A percentile compares a stretch with the other conserved stretches of the same genome.
These are phyloP conservation scores for Erodium texanum DNA, from an alignment of 441 rosid genomes.

Conservation along the genomic window DNA sequence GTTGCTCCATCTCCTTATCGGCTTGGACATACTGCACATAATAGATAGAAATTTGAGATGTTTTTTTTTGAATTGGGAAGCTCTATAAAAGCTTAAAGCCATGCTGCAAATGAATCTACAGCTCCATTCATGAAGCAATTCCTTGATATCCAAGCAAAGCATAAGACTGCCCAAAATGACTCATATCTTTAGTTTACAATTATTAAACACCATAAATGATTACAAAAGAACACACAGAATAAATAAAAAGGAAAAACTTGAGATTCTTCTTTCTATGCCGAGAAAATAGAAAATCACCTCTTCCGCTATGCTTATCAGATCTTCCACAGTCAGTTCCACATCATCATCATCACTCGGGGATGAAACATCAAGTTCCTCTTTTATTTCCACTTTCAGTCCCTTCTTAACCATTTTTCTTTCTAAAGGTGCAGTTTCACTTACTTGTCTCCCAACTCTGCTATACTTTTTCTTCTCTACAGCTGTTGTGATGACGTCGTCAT, in stretches of 20 bases:
- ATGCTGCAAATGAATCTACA: neutral
- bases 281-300: neutral
- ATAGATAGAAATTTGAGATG: slow-evolving; percentile 10
- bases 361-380: neutral
- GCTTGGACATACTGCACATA: slow-evolving; percentile 33
- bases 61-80: too few species aligned
- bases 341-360: slow-evolving; percentile 2
- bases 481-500: too few species aligned
- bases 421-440: neutral
- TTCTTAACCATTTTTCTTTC: neutral
- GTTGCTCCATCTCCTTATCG: slow-evolving; percentile 16
- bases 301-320: slow-evolving; percentile 4
- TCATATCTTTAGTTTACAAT: too few species aligned
- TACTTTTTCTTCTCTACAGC: too few species aligned
- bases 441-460: neutral
- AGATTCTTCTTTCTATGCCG: neutral
- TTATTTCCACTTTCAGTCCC: neutral
- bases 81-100: neutral
- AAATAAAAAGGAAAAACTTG: neutral
- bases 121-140: neutral
- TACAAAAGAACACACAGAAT: neutral
- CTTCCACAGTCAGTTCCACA: slow-evolving; percentile 6
- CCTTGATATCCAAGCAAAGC: neutral
- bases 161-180: neutral
- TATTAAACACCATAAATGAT: neutral